Base-by-base conservation (phyloP, 2,329 filamentous ascomycete genomes). In the Lizonia empirigonia region DNA sequence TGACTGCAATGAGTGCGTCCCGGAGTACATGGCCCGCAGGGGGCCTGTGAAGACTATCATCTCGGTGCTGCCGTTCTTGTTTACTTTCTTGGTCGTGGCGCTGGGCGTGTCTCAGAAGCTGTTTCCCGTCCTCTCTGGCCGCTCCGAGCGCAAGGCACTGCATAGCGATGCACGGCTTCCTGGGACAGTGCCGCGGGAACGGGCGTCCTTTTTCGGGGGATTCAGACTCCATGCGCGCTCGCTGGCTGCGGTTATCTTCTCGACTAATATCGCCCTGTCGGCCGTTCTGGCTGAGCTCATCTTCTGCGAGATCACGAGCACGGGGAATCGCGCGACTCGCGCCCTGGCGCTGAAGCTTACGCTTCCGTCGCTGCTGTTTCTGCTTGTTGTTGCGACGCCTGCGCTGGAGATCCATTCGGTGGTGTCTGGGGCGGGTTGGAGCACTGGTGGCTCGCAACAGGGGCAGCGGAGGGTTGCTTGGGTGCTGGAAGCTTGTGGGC, bases 241-340 rank as follows among this genome's bases (percentile, higher is more conserved):
- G n/a, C 54, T 81, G 8, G 77, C 85, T 2, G 86, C 85, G 12
- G 74, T 82, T 50, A 85, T 88, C 1, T 95, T 95, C 71, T 86
- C 89, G 6, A 82, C 85, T 1, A 95, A 89, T 8, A 83, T 94
- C 27, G 90, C 85, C 1, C 80, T 95, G 7, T 88, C 90, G 5
- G 82, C 87, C 29, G 89, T 93, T 1, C 78, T 96, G 36, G 90
- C 86, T 2, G 87, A 92, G 73, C 76, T 96, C 59, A 89, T 96
- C 36, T 80, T 96, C 7, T 91, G 89, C 63, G 91, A 96, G 73
- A 90, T 96, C 34, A 85, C 89, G 20, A 89, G 90, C 64, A 80
- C 88, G 5, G 80, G 90, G n/a, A 82, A 87, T 57, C 80, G 85
- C 6, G 77, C 78, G 24, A 89, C 89, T 10, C 80, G 90, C 52